Base-by-base conservation (phyloP, 2,329 filamentous ascomycete species). In the Fusarium sp. region DNA sequence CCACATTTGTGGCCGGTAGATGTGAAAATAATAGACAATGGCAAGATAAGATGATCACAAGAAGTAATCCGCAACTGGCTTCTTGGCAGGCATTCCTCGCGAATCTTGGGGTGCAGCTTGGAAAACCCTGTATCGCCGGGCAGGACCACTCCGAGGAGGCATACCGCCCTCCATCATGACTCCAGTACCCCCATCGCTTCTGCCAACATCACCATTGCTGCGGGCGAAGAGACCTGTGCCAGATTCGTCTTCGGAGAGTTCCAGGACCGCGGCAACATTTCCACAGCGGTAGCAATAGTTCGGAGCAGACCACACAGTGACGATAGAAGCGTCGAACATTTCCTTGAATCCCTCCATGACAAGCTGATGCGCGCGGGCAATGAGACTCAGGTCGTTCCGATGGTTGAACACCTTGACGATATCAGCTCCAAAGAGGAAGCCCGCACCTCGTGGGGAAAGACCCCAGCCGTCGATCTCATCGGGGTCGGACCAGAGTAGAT, bases 311-410 rank as follows among this genome's bases (percentile, higher is more conserved):
- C 96, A 99, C n/a, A 99, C 96, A 0, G 96, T 99, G 45, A 98
- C 96, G 72, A 99, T 98, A 52, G 91, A 94, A 19, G 91, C 92
- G 79, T 97, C 94, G 79, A 98, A 99, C 95, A 98, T 98, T 81
- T 98, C 96, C 84, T 98, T 98, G 83, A 98, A 99, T 1, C 96
- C 96, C 81, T 99, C 96, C 96, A 98, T 99, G 73, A 99, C 96
- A 27, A 99, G 90, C 82, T 99, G 96, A 80, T 99, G 96, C 2
- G 96, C 96, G 61, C 96, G 90, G 23, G 95, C 96, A 73, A 99
- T 96, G 58, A 99, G 87, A 27, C 92, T 94, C 33, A 99, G 88
- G 79, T 97, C 94, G 81, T 99, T 99, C 64, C 91, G 90, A 82
- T 98, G 92, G 83, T 98, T 99, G 85, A 99, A 99, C 73, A 91